Percentiles rank a stretch among this genome's conserved stretches.
Evolutionary conservation across 1,284 basidiomycete genomes (phyloP).

Genomic region (Cryptococcus hybrid): DNA sequence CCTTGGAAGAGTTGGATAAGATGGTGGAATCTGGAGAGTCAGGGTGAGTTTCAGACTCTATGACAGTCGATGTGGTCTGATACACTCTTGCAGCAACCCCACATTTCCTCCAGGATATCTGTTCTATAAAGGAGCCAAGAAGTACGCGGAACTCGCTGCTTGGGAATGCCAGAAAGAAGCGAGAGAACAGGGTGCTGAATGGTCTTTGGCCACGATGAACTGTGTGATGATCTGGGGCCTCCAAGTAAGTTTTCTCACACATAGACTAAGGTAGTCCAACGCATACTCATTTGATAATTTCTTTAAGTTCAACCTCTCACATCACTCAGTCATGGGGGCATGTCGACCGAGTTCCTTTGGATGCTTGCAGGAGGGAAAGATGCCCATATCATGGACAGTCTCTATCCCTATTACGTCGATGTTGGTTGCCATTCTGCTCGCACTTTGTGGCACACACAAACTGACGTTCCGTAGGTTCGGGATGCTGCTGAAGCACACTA

Average conservation of each 20-base stretch:
- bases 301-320: constrained; percentile 21
- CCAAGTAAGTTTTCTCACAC: constrained; percentile 11
- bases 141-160: constrained; percentile 35
- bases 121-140: constrained; percentile 37
- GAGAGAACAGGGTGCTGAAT: constrained; percentile 10
- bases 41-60: constrained; percentile 5
- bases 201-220: constrained; percentile 25
- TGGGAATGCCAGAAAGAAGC: constrained; percentile 21
- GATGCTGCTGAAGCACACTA: constrained; percentile 34
- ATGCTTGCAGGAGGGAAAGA: constrained; percentile 19
- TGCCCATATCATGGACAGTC: constrained; percentile 9
- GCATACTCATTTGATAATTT: neutral
- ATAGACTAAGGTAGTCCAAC: no score
- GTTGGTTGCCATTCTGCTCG: constrained; percentile 2
- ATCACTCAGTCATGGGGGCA: constrained; percentile 21
- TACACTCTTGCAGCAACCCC: constrained; percentile 1
- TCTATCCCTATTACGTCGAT: constrained; percentile 24
- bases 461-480: constrained; percentile 15
- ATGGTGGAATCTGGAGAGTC: constrained; percentile 14
- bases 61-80: neutral
- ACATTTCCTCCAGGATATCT: constrained; percentile 5
- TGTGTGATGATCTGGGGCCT: constrained; percentile 21
- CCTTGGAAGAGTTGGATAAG: constrained; percentile 22
- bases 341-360: constrained; percentile 23
- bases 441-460: neutral